phyloP scores from a whole-genome alignment of 2,329 filamentous ascomycete genomes.

The Cercospora sp. region DNA sequence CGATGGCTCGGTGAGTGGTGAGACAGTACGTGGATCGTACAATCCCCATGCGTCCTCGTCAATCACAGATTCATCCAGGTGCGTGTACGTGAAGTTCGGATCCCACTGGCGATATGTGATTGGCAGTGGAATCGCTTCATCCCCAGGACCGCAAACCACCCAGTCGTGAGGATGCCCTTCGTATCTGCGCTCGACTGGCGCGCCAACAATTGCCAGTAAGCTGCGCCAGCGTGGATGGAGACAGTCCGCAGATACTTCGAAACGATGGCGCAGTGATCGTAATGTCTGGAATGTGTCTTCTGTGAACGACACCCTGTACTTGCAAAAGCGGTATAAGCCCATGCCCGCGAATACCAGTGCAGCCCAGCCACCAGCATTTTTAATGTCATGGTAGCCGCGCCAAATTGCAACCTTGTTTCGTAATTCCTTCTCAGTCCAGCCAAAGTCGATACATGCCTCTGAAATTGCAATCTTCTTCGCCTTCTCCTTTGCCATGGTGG shows the following conservation, averaged over 20 bases:
- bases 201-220: slow-evolving; percentile 51
- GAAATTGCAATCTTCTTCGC: slow-evolving; percentile 55
- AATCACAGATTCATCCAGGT: slow-evolving; percentile 54
- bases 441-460: slow-evolving; percentile 56
- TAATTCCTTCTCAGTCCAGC: slow-evolving; percentile 60
- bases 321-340: slow-evolving; percentile 62
- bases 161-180: slow-evolving; percentile 55
- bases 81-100: slow-evolving; percentile 50
- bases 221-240: slow-evolving; percentile 50
- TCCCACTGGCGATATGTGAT: slow-evolving; percentile 53
- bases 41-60: slow-evolving; percentile 53
- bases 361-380: slow-evolving; percentile 58
- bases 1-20: slow-evolving; percentile 31
- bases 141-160: slow-evolving; percentile 48
- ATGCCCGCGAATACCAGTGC: slow-evolving; percentile 59
- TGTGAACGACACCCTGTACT: slow-evolving; percentile 58
- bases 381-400: slow-evolving; percentile 61
- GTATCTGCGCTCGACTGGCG: slow-evolving; percentile 45
- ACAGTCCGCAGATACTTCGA: slow-evolving; percentile 42
- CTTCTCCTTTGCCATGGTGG: slow-evolving; percentile 40
- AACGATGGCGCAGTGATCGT: slow-evolving; percentile 47
- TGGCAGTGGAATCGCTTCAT: slow-evolving; percentile 48
- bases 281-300: slow-evolving; percentile 54
- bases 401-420: slow-evolving; percentile 57
- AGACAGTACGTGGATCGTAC: slow-evolving; percentile 52